A percentile compares a stretch with the other conserved stretches of the same genome.
Conservation (phyloP, 2,329 filamentous ascomycete species). For the Penicillium sp. region DNA sequence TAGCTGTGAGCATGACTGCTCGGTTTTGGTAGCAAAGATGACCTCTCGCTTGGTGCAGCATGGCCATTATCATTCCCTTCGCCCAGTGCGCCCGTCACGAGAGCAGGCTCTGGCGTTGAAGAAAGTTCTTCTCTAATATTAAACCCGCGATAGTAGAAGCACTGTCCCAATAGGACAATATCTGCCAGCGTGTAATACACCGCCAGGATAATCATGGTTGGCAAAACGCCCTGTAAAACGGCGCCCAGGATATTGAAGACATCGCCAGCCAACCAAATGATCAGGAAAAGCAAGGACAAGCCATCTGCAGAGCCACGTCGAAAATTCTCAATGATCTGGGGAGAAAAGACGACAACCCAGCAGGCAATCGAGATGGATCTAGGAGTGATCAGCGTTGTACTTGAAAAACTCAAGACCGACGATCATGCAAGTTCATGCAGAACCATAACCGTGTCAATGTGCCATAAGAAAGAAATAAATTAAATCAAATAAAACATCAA, state of each 20-base stretch:
- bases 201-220: constrained; percentile 93
- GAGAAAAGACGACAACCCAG: constrained; percentile 96
- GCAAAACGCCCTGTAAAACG: constrained; percentile 80
- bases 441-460: too few relatives aligned
- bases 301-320: constrained; percentile 77
- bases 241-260: constrained; percentile 96
- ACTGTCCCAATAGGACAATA: constrained; percentile 78
- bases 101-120: constrained; percentile 10
- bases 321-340: constrained; percentile 95
- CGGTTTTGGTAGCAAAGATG: constrained; percentile 25
- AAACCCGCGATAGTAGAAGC: constrained; percentile 93
- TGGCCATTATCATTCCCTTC: constrained; percentile 18
- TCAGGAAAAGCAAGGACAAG: constrained; percentile 82
- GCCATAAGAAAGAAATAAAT: too few relatives aligned
- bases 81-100: constrained; percentile 8
- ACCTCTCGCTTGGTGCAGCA: constrained; percentile 27
- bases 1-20: constrained; percentile 15
- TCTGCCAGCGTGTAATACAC: constrained; percentile 91
- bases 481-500: too few relatives aligned
- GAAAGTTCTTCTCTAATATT: constrained; percentile 33
- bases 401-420: not conserved
- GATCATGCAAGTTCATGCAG: not conserved
- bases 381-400: constrained; percentile 7
- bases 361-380: constrained; percentile 94
- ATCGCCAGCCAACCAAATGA: constrained; percentile 89